These are phyloP conservation scores for Eucommia ulmoides DNA, from an alignment of 257 asterid genomes.

Conservation along the genomic window DNA sequence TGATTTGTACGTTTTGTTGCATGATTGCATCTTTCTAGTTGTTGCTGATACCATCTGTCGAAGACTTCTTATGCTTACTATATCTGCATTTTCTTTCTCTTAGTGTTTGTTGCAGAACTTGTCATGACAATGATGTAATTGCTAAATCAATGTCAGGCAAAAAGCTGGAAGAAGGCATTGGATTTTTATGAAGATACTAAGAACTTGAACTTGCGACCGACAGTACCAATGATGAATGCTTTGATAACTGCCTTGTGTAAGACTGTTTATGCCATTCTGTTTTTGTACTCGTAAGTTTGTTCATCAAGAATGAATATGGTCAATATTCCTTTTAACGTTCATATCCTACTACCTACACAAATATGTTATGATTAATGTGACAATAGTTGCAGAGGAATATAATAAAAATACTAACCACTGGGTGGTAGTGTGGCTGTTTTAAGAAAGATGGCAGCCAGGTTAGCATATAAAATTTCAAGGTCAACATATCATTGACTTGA, in stretches of 20 bases:
- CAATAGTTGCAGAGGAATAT: background rate
- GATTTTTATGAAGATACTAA: constrained; percentile 55
- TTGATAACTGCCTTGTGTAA: constrained; percentile 87
- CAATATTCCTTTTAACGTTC: no score
- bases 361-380: no score
- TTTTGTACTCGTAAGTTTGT: background rate
- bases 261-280: constrained; percentile 17
- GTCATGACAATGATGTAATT: constrained; percentile 1
- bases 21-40: background rate
- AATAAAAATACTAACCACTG: background rate
- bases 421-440: background rate
- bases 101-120: background rate
- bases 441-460: no score
- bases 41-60: no score
- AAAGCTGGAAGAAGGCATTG: constrained; percentile 85
- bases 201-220: constrained; percentile 57
- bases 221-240: constrained; percentile 92
- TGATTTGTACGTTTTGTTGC: no score
- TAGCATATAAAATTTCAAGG: no score
- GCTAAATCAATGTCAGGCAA: constrained; percentile 51
- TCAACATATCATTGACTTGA: no score
- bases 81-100: background rate
- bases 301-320: background rate
- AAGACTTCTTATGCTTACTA: background rate
- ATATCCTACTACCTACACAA: background rate